Evolutionary conservation across 345 rosid genomes (phyloP), one percentile per base, ranked within the genome.

Genomic region (Odontarrhena argentea): DNA sequence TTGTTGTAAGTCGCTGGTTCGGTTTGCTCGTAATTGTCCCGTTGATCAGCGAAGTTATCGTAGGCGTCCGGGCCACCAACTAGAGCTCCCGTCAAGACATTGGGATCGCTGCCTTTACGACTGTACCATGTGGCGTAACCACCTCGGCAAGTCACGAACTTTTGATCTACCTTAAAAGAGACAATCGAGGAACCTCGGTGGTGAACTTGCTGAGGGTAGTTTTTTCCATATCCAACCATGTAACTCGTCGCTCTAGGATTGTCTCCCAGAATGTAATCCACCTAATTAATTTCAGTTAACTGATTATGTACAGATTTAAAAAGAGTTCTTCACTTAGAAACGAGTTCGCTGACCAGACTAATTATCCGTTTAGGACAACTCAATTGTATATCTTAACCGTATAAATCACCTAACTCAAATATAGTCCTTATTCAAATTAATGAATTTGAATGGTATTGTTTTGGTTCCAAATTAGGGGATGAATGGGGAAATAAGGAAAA

Each of bases 1-100:
- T 94, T 91, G 76, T 94, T 94, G 75, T 94, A 94, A 53, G 97
- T 90, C 3, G 99, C 92, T 9, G 99, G 97, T 76, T 94, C 99
- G 10, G 99, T 94, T 77, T 94, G 99, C 74, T 94, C 87, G 52
- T 91, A 94, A 43, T 91, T 94, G 54, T 94, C 92, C 54, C 99
- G 86, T 71, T 84, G 79, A 69, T 94, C 97, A 4, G 92, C 96
- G 43, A 91, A 94, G 74, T 91, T 83, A 50, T 94, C 97, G 6
- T 90, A 91, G 34, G 92, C 97, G 74, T 91, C 97, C 15, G 97
- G 99, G 1, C 97, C 97, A 36, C 99, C 97, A 15, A 91, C 99
- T 11, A 94, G n/a, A 37, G 99, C 99, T 54, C 99, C 99, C 11
- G 78, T 51, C 26, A 94, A 90, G 40, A 91, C 78, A 74, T 94